Base-by-base conservation (phyloP, 2,329 filamentous ascomycete species). In the Aspergillus sp. region DNA sequence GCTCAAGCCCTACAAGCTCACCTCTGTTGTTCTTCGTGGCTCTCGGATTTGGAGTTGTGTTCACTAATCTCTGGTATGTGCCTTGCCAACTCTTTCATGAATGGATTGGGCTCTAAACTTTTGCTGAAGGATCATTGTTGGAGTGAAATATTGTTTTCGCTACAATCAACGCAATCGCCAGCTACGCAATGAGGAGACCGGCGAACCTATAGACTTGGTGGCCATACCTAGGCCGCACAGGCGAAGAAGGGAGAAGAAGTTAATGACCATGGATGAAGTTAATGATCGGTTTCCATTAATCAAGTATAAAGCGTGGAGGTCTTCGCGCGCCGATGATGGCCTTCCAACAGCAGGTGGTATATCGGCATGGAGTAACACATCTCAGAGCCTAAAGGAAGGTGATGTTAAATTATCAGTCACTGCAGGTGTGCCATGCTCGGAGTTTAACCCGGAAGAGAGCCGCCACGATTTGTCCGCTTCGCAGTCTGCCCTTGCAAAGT, bases 191-290 rank as follows among this genome's bases (percentile, higher is more conserved):
- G 80, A 90, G 65, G 90, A 92, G 69, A 90, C 93, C 66, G 90
- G 90, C 73, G 93, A 97, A 63, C 91, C 90, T 6, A 96, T 99
- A 71, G 92, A 92, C 63, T 81, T 99, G 65, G 86, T 93, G 59
- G 85, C 89, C 58, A 92, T 98, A 85, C 91, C 92, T 59, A 81
- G 92, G 61, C 89, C 92, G 54, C 93, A 95, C 74, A 87, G 95
- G 58, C 86, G 94, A 70, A 86, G 94, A 65, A 87, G 93, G 60
- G 95, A 99, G 77, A 99, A 99, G 87, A 99, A 97, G 76, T 78
- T 99, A 67, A 98, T 99, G 95, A 91, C 90, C 2, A 97, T 98
- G 88, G 95, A 99, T 63, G 95, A 99, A 78, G 95, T 99, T 63
- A 98, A 99, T 73, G 92, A 96, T 67, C 91, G 96, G 68, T 99